Evolutionary conservation across 768 basidiomycete species (phyloP).

Genomic region (Collybiopsis luxurians): DNA sequence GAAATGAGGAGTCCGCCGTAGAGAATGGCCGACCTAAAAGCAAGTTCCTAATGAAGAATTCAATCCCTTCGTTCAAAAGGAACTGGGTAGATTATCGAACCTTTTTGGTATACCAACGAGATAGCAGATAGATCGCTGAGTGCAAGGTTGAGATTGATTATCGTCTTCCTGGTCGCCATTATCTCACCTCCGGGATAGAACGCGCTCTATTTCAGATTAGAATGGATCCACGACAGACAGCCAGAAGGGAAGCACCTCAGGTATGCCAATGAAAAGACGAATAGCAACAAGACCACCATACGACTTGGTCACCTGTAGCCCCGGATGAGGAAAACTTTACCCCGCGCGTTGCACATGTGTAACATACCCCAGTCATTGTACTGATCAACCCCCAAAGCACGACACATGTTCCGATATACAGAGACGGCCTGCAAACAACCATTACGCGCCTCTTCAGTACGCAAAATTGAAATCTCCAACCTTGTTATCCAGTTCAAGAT

Average conservation of each 20-base stretch:
- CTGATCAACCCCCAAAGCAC: conserved; percentile 64
- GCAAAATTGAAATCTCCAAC: conserved; percentile 24
- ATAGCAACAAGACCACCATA: conserved; percentile 54
- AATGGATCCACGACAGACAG: background rate
- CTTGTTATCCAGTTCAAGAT: conserved; percentile 53
- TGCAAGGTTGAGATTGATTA: background rate
- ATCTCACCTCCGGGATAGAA: conserved; percentile 61
- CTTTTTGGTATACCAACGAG: conserved; percentile 60
- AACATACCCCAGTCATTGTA: conserved; percentile 55
- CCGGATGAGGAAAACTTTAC: background rate
- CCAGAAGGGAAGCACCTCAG: conserved; percentile 37
- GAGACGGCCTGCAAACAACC: conserved; percentile 45
- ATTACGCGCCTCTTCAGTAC: background rate
- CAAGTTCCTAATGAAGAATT: conserved; percentile 51
- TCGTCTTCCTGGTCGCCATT: conserved; percentile 1
- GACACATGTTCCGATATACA: conserved; percentile 60
- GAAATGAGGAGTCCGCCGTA: conserved; percentile 60
- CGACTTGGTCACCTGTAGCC: conserved; percentile 46
- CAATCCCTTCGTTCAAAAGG: background rate
- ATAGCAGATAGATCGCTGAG: conserved; percentile 36
- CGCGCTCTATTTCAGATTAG: conserved; percentile 36
- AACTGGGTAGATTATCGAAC: conserved; percentile 19
- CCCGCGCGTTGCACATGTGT: background rate
- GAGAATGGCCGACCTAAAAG: conserved; percentile 59
- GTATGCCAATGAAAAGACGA: conserved; percentile 60